Base-by-base conservation (phyloP, 306 rosid genomes). In the Echinosophora koreensis region DNA sequence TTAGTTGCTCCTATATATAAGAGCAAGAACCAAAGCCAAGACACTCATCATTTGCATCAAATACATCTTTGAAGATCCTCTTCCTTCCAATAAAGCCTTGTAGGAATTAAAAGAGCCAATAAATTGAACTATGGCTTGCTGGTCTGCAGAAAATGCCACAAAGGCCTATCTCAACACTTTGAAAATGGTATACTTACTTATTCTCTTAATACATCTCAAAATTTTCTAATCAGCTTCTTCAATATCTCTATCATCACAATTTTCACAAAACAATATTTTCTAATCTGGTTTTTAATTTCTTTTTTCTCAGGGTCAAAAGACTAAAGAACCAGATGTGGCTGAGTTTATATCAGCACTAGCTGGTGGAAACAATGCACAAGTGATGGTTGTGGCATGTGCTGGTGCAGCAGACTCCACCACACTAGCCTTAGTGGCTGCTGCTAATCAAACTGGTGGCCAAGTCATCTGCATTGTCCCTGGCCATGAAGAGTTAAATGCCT, bases 141-240 rank as follows among this genome's bases (percentile, higher is more conserved):
- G 98, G 98, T 94, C 98, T 73, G 97, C 97, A 42, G 97, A 92
- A 88, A 94, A 94, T 80, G 98, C 98, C 84, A 94, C 97, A 35
- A 89, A 92, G 54, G 98, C 98, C 79, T 94, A 88, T 78, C 98
- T 94, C 76, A 87, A 81, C 69, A 87, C 98, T 82, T 32, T 94
- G 83, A 94, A 85, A 74, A 87, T 90, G 97, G 98, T 94, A n/a
- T 94, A n/a, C 86, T 90, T 52, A 16, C 22, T 55, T n/a, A 44
- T 14, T 59, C 73, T 39, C 34, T 56, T 56, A 10, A 50, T 61
- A 38, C 34, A 3, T 47, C 76, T 47, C 65, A 56, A 54, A 51
- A 28, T 8, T 10, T 73, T 37, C 47, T 3, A 46, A 0, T 12
- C 18, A 54, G 32, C 8, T 6, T 30, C 70, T 66, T 64, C 4